Base-by-base conservation (phyloP, 1,284 basidiomycete species). In the Bjerkandera adusta region DNA sequence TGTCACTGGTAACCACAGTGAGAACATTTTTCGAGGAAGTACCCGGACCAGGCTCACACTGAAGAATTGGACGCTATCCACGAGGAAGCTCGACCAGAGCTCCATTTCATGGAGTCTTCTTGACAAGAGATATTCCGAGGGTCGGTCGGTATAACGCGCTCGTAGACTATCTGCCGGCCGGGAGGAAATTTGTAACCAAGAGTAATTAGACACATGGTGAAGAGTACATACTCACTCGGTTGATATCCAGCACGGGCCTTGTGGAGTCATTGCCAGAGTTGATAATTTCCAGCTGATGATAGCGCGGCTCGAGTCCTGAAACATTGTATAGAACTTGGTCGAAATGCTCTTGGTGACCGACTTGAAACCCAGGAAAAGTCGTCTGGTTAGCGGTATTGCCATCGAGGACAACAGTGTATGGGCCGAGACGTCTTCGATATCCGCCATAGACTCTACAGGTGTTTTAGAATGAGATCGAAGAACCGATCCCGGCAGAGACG, bases 321-420 rank as follows among this genome's bases (percentile, higher is more conserved):
- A 20, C 16, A 18, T 27, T 30, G 45, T 55, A 61, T 6, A 61
- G 46, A 3, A 58, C 36, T 7, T 44, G 38, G 18, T 52, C 27
- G 30, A 48, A 44, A 30, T 48, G 24, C 10, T 50, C 55, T 1
- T 15, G 5, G 4, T 48, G 47, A 3, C 51, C 51, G 4, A 18
- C 29, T 4, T 32, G 21, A 38, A 35, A 57, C 13, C 51, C 55
- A 4, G 33, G 18, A 21, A 44, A 40, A 1, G 35, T 21, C 11
- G 10, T 4, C 5, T 12, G 5, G 10, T 42, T 37, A 2, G 30
- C 34, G 8, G 29, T n/a, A 10, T n/a, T 25, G 15, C 47, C 47
- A 36, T 61, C 57, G n/a, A 61, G 42, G 7, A 42, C 34, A 5
- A 61, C 58, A 12, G 37, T 3, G 44, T 57, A 61, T 15, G 42